Evolutionary conservation across 2,329 filamentous ascomycete species (phyloP).

Genomic region (Fusarium staphyleae): DNA sequence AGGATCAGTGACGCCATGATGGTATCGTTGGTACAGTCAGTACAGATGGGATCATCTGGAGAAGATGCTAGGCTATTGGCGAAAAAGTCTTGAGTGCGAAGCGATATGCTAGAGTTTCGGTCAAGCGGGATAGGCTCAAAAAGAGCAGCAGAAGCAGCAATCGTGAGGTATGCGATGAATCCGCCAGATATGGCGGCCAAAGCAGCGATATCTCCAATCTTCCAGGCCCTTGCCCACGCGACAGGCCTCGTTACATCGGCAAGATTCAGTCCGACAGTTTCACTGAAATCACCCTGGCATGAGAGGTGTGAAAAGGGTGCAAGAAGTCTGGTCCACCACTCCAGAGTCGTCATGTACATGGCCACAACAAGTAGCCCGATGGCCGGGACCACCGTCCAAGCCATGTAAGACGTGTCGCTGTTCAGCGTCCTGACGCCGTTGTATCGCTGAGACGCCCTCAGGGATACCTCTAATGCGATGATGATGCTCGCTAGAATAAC

Average conservation of each 20-base stretch:
- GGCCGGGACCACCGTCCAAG: slow-evolving; percentile 48
- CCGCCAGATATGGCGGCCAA: slow-evolving; percentile 40
- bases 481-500: slow-evolving; percentile 43
- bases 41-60: slow-evolving; percentile 32
- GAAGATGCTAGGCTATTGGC: slow-evolving; percentile 39
- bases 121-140: slow-evolving; percentile 44
- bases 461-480: slow-evolving; percentile 45
- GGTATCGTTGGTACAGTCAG: slow-evolving; percentile 41
- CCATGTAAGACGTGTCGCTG: slow-evolving; percentile 42
- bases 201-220: slow-evolving; percentile 40
- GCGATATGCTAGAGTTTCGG: slow-evolving; percentile 29
- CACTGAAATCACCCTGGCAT: slow-evolving; percentile 38
- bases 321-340: slow-evolving; percentile 45
- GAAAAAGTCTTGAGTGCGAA: slow-evolving; percentile 44
- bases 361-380: slow-evolving; percentile 41
- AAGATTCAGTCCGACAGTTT: slow-evolving; percentile 45
- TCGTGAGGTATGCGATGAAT: slow-evolving; percentile 41
- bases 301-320: slow-evolving; percentile 45
- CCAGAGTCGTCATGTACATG: slow-evolving; percentile 43
- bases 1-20: slow-evolving; percentile 47
- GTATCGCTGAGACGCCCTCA: slow-evolving; percentile 42
- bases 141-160: slow-evolving; percentile 44
- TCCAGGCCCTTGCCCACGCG: slow-evolving; percentile 40
- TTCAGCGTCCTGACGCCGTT: slow-evolving; percentile 44
- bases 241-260: slow-evolving; percentile 42